Conservation (phyloP, 2,329 filamentous ascomycete genomes). For the Monilinia fructigena region DNA sequence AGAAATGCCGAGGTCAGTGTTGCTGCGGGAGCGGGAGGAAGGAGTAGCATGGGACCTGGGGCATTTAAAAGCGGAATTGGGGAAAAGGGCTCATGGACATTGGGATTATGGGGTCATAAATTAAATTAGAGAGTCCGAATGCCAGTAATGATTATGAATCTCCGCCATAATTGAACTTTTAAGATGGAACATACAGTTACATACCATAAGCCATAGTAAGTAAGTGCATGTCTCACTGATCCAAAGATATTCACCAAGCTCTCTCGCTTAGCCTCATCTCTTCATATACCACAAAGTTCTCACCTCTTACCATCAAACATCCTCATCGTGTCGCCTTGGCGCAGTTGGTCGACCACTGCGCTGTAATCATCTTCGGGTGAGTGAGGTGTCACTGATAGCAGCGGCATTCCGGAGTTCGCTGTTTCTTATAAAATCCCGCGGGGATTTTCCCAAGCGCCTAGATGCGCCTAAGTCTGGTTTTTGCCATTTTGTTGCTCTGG, state of each 20-base stretch:
- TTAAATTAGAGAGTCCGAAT: background rate
- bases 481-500: background rate
- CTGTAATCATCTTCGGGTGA: background rate
- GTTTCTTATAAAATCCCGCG: background rate
- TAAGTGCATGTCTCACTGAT: background rate
- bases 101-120: constrained; percentile 54
- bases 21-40: constrained; percentile 46
- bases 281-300: background rate
- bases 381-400: background rate
- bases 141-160: background rate
- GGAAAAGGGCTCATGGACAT: constrained; percentile 54
- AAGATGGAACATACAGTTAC: background rate
- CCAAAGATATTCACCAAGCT: background rate
- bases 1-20: constrained; percentile 53
- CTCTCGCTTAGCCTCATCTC: background rate
- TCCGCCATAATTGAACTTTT: background rate
- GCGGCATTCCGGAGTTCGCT: background rate
- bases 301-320: background rate
- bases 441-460: background rate
- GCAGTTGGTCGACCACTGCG: background rate
- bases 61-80: constrained; percentile 47
- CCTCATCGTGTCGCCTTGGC: background rate
- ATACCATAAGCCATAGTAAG: background rate
- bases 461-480: background rate
- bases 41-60: constrained; percentile 63